Base-by-base conservation (phyloP, 805 yeast genomes). In the Millerozyma miso region DNA sequence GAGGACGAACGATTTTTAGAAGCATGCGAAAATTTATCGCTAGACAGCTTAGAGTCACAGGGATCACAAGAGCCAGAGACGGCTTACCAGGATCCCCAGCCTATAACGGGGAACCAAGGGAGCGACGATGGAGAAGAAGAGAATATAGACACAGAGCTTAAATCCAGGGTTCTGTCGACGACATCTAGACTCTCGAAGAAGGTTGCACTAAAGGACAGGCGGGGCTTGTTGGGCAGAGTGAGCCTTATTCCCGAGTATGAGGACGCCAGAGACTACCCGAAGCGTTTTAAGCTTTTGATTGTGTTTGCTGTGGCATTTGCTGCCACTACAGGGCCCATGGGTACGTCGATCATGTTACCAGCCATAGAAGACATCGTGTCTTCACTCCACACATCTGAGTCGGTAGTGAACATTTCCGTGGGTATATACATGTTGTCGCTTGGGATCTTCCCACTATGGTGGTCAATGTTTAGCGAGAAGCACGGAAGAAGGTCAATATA, bases 401-500 rank as follows among this genome's bases (percentile, higher is more conserved):
- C 80, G 20, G 70, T 77, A 53, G 88, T 87, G 19, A 88, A 87
- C 54, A 72, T 88, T 14, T 80, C 91, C 2, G 88, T 87, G 40
- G 96, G 96, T 51, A 74, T 88, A 10, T 88, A 87, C 57, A 62
- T 87, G 19, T 55, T 87, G 12, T 71, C 89, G 1, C 56, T 88
- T 31, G 96, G 96, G 13, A 68, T 88, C 1, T 80, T 86, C 53
- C 96, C 96, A 2, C 56, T 88, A 36, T 88, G 95, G 93, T 88
- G 96, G 95, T 83, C 91, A 4, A 78, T 83, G 7, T 74, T 85
- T 44, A 80, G 89, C 33, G 96, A 88, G 56, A 62, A 73, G 40
- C 75, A 77, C 48, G 96, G 96, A 1, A 70, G 96, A 50, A 65
- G 96, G 42, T 71, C 81, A 2, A 81, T 88, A 16, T 88, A 88